These are phyloP conservation scores for Boletus reticulatus DNA, from an alignment of 768 basidiomycete species.

Conservation along the genomic window DNA sequence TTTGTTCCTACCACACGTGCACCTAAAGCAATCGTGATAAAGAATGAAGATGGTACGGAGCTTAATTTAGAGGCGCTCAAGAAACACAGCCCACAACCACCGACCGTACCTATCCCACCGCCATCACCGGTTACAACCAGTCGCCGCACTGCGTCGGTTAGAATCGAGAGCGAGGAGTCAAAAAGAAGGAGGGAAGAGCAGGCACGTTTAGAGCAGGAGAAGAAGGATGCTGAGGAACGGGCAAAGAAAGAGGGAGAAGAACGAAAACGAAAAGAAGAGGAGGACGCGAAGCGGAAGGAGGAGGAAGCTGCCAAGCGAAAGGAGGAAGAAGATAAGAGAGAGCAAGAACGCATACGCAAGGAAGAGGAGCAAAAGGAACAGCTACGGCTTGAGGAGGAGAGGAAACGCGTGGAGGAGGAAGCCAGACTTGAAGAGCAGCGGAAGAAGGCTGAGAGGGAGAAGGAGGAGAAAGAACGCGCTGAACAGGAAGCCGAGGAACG, in stretches of 20 bases:
- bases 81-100: conserved; percentile 43
- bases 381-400: conserved; percentile 34
- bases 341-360: conserved; percentile 36
- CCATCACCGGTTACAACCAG: conserved; percentile 30
- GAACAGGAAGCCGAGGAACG: conserved; percentile 35
- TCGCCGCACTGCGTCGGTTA: conserved; percentile 39
- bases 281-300: conserved; percentile 42
- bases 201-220: conserved; percentile 40
- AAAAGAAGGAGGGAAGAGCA: conserved; percentile 48
- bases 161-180: conserved; percentile 64
- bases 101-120: conserved; percentile 39
- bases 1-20: conserved; percentile 58
- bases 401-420: conserved; percentile 30
- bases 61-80: conserved; percentile 56
- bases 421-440: conserved; percentile 31
- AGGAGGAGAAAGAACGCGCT: conserved; percentile 42
- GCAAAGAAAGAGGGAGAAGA: conserved; percentile 37
- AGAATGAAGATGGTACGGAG: conserved; percentile 63
- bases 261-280: conserved; percentile 40
- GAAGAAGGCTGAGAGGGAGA: conserved; percentile 31
- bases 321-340: conserved; percentile 45
- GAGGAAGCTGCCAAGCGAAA: conserved; percentile 38
- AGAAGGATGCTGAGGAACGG: conserved; percentile 38
- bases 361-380: conserved; percentile 41
- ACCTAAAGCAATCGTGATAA: conserved; percentile 52